Base-by-base conservation (phyloP, 108 stramenopile genomes). In the Seminavis robusta region DNA sequence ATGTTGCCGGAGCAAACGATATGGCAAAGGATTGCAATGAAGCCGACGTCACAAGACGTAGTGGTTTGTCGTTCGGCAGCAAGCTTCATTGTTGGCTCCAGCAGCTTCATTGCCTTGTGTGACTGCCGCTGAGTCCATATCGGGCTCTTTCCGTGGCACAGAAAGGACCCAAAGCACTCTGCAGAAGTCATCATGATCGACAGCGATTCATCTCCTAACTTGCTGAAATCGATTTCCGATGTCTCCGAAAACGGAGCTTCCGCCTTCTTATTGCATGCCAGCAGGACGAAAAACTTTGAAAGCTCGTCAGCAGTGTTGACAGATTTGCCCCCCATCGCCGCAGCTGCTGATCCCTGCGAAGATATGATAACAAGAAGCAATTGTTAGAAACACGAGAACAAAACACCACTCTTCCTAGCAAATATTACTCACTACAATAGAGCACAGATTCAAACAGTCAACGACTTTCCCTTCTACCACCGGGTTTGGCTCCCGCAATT, bases 241-340 rank as follows among this genome's bases (percentile, higher is more conserved):
- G 31, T 31, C 13, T 32, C 32, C 6, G 31, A 4, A 33, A 17
- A 33, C n/a, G 52, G 52, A 20, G 52, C 66, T 5, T 28, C 19
- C 30, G 84, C 56, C 1, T 44, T 52, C 45, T 71, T 74, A 33
- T 50, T 56, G 61, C 82, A 81, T 2, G 84, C 77, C 29, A 86
- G 27, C 60, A 77, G 56, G 5, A 82, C 39, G 9, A 90, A 64
- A 45, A 84, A 90, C 13, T 36, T 24, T n/a, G 72, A 77, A 48
- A 86, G 68, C 7, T 43, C 44, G 48, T 82, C 84, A 16, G 74
- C 76, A 1, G 61, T 67, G 33, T 49, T 50, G 24, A 73, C 61
- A 21, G 71, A 83, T 9, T 49, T 31, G 20, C 80, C 79, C 30
- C 83, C 85, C 47, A 77, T 65, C 33, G 65, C 61, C 45, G 83